Evolutionary conservation across 2,329 filamentous ascomycete species (phyloP).

Genomic region (Botrytis squamosa): DNA sequence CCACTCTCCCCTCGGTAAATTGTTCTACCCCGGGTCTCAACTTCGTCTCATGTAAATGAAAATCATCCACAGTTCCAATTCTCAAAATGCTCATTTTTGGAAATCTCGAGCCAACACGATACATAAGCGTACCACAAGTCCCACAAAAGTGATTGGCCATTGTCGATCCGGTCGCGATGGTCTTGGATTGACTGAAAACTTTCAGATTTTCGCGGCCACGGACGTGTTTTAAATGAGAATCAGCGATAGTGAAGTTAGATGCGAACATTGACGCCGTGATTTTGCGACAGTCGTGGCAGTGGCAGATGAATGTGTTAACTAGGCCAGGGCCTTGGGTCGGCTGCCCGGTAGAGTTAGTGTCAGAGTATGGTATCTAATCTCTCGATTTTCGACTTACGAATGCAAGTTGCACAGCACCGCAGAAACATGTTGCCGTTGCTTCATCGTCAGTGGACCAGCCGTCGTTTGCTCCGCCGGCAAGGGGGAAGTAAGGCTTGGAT

Average conservation of each 20-base stretch:
- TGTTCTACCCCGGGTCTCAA: conserved; percentile 54
- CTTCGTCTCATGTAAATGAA: conserved; percentile 54
- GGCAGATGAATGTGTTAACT: conserved; percentile 54
- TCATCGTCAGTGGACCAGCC: conserved; percentile 47
- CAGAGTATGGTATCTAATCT: background rate
- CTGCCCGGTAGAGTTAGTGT: conserved; percentile 34
- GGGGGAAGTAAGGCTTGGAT: conserved; percentile 42
- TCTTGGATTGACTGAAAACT: conserved; percentile 47
- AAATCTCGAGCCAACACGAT: conserved; percentile 47
- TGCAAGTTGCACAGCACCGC: conserved; percentile 53
- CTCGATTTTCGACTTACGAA: conserved; percentile 45
- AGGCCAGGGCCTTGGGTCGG: conserved; percentile 48
- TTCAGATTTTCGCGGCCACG: conserved; percentile 53
- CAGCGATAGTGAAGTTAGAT: conserved; percentile 53
- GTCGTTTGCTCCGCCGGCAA: conserved; percentile 42
- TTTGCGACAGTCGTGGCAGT: conserved; percentile 62
- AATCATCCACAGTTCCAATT: conserved; percentile 63
- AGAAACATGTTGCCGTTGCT: conserved; percentile 59
- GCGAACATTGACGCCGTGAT: conserved; percentile 62
- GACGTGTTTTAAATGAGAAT: conserved; percentile 47
- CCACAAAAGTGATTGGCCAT: conserved; percentile 65
- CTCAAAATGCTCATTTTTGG: conserved; percentile 51
- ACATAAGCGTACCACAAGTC: conserved; percentile 61
- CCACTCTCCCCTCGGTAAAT: conserved; percentile 52
- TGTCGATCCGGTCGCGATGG: conserved; percentile 46